These are phyloP conservation scores for Neurospora cerealis DNA, from an alignment of 495 filamentous ascomycete genomes.

Conservation along the genomic window DNA sequence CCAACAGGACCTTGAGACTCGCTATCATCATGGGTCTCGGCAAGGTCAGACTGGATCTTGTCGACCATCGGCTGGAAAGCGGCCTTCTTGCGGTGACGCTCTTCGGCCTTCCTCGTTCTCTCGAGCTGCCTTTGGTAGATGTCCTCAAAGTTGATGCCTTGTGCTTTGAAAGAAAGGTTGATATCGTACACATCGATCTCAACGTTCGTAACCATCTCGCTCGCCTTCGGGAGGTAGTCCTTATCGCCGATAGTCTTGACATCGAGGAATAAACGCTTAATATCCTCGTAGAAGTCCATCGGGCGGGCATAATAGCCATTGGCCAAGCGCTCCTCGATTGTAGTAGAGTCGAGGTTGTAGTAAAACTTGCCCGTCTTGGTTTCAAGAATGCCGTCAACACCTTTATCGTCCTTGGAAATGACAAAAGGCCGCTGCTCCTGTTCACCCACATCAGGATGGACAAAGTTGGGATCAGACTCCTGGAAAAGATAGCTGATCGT, in stretches of 20 bases:
- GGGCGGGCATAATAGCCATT: constrained; percentile 92
- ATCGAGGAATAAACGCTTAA: constrained; percentile 75
- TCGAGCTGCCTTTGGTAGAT: constrained; percentile 65
- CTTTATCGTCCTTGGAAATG: constrained; percentile 61
- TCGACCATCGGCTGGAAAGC: constrained; percentile 34
- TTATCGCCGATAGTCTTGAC: constrained; percentile 64
- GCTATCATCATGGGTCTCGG: constrained; percentile 22
- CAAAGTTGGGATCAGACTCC: constrained; percentile 68
- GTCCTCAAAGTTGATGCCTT: constrained; percentile 33
- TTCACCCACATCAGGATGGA: constrained; percentile 63
- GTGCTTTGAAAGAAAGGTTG: constrained; percentile 44
- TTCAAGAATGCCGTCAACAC: constrained; percentile 59
- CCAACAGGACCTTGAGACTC: constrained; percentile 46
- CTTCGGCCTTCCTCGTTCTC: constrained; percentile 53
- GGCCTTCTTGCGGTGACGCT: constrained; percentile 47
- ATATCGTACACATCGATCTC: constrained; percentile 78
- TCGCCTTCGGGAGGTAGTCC: constrained; percentile 70
- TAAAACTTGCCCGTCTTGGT: constrained; percentile 67
- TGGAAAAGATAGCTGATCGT: constrained; percentile 71
- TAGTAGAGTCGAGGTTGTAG: constrained; percentile 89
- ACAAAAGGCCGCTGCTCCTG: constrained; percentile 63
- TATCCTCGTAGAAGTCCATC: constrained; percentile 76
- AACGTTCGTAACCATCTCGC: constrained; percentile 82
- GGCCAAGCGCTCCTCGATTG: constrained; percentile 85
- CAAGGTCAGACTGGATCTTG: constrained; percentile 24